phyloP scores from a whole-genome alignment of 257 asterid genomes.

The Rauvolfia tetraphylla region DNA sequence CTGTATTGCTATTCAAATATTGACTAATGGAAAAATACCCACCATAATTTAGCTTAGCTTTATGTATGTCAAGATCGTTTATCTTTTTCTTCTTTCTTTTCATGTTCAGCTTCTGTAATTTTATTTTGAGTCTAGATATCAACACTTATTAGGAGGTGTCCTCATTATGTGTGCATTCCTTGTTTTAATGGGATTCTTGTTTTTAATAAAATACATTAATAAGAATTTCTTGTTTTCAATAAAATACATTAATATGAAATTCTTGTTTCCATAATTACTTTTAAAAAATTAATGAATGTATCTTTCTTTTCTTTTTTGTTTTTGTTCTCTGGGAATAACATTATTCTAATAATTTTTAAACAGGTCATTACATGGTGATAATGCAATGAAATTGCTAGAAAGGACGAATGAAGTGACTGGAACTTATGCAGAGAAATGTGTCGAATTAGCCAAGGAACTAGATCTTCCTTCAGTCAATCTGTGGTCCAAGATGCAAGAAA shows the following conservation, averaged over 20 bases:
- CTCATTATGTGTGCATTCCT: neutral
- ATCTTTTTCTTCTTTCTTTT: neutral
- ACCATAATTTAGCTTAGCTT: neutral
- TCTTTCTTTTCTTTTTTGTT: neutral
- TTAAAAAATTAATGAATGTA: neutral
- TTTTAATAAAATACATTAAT: neutral
- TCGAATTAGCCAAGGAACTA: constrained; percentile 63
- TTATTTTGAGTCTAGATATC: neutral
- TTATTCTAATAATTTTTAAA: constrained; percentile 7
- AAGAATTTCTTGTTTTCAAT: neutral
- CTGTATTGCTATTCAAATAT: neutral
- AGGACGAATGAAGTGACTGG: constrained; percentile 69
- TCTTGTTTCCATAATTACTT: neutral
- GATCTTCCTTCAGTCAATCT: constrained; percentile 69
- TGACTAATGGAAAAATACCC: neutral
- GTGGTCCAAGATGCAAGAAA: constrained; percentile 95
- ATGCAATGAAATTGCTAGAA: constrained; percentile 64
- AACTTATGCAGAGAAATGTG: constrained; percentile 64
- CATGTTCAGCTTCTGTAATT: neutral
- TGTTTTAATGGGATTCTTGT: neutral
- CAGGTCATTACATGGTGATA: constrained; percentile 71
- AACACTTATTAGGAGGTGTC: neutral
- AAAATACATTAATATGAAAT: neutral
- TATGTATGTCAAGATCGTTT: neutral
- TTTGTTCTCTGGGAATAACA: neutral